phyloP scores from a whole-genome alignment of 1,284 basidiomycete genomes.

The Cutaneotrichosporon cyanovorans region DNA sequence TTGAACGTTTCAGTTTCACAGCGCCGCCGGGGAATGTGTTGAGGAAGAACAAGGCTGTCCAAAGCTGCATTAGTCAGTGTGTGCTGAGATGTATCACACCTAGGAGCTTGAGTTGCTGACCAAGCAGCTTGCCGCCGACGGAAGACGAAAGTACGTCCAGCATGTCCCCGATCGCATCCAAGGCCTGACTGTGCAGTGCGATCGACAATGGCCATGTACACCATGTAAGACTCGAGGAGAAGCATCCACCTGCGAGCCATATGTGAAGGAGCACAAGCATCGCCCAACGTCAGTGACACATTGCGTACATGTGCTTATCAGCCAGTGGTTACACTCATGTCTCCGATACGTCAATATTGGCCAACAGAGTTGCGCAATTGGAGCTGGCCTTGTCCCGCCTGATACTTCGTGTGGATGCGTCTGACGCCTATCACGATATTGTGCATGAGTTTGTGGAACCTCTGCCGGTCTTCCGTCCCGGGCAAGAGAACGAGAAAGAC shows the following conservation, averaged over 20 bases:
- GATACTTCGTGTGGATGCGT: slow-evolving; percentile 9
- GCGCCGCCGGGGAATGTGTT: slow-evolving; percentile 7
- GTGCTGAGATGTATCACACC: no score
- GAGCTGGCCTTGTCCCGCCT: slow-evolving; percentile 16
- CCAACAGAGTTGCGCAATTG: slow-evolving; percentile 19
- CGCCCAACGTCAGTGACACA: slow-evolving; percentile 16
- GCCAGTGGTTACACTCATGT: slow-evolving; percentile 24
- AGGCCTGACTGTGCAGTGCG: slow-evolving; percentile 11
- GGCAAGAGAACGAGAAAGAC: slow-evolving; percentile 5
- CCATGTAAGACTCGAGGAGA: slow-evolving; percentile 19
- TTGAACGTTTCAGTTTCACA: slow-evolving; percentile 12
- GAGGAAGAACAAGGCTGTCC: slow-evolving; percentile 14
- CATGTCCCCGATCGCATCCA: neutral
- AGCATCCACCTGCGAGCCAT: slow-evolving; percentile 16
- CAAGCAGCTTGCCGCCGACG: slow-evolving; percentile 12
- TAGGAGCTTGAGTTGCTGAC: neutral
- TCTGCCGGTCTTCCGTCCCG: slow-evolving; percentile 8
- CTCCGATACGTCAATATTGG: slow-evolving; percentile 17
- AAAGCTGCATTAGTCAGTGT: slow-evolving; percentile 18
- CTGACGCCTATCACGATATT: slow-evolving; percentile 14
- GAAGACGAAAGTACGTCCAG: slow-evolving; percentile 16
- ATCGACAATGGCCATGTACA: slow-evolving; percentile 17
- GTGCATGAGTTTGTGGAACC: slow-evolving; percentile 14
- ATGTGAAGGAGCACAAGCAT: slow-evolving; percentile 15
- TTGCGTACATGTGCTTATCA: slow-evolving; percentile 2